phyloP scores from a whole-genome alignment of 2,329 filamentous ascomycete genomes.

The Zasmidium cellare region DNA sequence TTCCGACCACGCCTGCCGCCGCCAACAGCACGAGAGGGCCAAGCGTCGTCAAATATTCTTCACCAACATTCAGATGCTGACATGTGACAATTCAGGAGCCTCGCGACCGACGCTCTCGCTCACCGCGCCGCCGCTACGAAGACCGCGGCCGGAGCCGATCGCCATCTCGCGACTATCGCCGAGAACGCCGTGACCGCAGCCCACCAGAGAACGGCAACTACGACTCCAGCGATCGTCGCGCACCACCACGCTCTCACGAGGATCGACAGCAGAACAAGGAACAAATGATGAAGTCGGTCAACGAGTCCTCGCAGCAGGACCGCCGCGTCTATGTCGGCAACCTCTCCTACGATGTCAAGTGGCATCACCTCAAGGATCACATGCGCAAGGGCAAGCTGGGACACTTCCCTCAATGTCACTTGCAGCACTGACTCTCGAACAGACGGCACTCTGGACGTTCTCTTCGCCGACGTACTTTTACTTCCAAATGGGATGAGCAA shows the following conservation, averaged over 20 bases:
- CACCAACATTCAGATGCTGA: background rate
- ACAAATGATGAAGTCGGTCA: conserved; percentile 92
- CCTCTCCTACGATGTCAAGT: conserved; percentile 98
- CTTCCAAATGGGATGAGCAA: conserved; percentile 99
- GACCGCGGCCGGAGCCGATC: conserved; percentile 23
- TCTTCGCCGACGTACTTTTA: conserved; percentile 98
- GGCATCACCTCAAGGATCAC: conserved; percentile 99
- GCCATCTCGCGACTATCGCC: conserved; percentile 36
- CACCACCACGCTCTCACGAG: conserved; percentile 67
- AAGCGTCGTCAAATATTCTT: background rate
- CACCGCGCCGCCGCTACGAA: conserved; percentile 47
- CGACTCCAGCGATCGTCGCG: conserved; percentile 55
- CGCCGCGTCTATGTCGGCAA: conserved; percentile 99
- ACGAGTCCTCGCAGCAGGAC: conserved; percentile 96
- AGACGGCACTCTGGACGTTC: conserved; percentile 84
- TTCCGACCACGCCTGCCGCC: too few species aligned
- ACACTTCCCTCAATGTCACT: conserved; percentile 1
- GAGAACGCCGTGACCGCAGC: conserved; percentile 57
- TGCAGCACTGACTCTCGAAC: conserved; percentile 24
- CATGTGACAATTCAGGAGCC: background rate
- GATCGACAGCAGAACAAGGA: conserved; percentile 82
- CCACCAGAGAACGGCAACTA: conserved; percentile 78
- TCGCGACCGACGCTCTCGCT: conserved; percentile 1
- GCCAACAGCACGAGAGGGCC: background rate
- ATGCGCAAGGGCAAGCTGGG: conserved; percentile 90